Conservation (phyloP, 23 red algal species). For the Gracilaria caudata region DNA sequence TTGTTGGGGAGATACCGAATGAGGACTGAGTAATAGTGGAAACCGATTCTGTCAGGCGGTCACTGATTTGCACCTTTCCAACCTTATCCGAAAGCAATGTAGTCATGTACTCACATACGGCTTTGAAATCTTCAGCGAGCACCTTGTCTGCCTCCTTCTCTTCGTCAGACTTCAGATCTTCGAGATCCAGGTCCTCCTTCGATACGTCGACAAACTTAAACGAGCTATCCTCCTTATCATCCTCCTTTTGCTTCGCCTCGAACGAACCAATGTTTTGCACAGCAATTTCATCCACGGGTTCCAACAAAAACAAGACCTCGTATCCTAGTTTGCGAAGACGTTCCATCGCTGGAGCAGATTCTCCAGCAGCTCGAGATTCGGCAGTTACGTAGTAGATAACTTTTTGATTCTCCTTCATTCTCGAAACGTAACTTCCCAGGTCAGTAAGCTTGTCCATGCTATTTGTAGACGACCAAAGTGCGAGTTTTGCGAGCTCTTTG, state of each 20-base stretch:
- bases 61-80: slow-evolving; percentile 80
- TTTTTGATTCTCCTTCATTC: slow-evolving; percentile 91
- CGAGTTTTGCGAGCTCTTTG: slow-evolving; percentile 71
- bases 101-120: slow-evolving; percentile 69
- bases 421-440: slow-evolving; percentile 85
- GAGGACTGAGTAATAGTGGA: slow-evolving; percentile 84
- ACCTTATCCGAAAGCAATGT: slow-evolving; percentile 76
- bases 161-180: slow-evolving; percentile 76
- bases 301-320: slow-evolving; percentile 91
- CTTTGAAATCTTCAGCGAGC: slow-evolving; percentile 63
- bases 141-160: slow-evolving; percentile 77
- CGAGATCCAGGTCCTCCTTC: slow-evolving; percentile 79
- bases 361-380: slow-evolving; percentile 61
- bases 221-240: slow-evolving; percentile 64
- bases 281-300: slow-evolving; percentile 96
- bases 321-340: slow-evolving; percentile 84
- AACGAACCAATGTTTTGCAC: slow-evolving; percentile 72
- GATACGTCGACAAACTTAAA: slow-evolving; percentile 88
- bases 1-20: slow-evolving; percentile 91
- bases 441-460: slow-evolving; percentile 64
- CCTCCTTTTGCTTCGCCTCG: slow-evolving; percentile 68
- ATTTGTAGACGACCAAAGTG: slow-evolving; percentile 85
- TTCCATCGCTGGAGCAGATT: slow-evolving; percentile 86
- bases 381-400: slow-evolving; percentile 93
- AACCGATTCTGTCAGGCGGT: slow-evolving; percentile 91